phyloP scores from a whole-genome alignment of 371 early-diverging fungal species.

The Mortierella sp. region DNA sequence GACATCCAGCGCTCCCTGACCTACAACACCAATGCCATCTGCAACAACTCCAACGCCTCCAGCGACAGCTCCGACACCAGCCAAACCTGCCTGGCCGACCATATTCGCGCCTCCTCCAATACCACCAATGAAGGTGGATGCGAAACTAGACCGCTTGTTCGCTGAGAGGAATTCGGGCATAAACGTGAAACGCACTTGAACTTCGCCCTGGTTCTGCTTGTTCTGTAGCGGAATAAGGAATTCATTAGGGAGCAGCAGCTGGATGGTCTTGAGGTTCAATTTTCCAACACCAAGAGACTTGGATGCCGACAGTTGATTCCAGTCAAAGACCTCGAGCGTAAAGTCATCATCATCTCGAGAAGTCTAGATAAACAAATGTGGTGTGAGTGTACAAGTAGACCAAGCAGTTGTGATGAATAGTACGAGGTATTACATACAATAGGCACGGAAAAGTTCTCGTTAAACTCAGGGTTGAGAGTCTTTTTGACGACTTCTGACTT shows the following conservation, averaged over 20 bases:
- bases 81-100: constrained; percentile 39
- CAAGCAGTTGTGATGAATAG: not conserved
- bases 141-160: constrained; percentile 38
- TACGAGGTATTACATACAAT: constrained; percentile 63
- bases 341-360: constrained; percentile 69
- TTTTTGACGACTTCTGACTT: constrained; percentile 84
- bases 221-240: constrained; percentile 50
- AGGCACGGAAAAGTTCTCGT: constrained; percentile 77
- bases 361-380: constrained; percentile 38
- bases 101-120: constrained; percentile 35
- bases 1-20: constrained; percentile 54
- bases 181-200: constrained; percentile 45
- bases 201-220: constrained; percentile 56
- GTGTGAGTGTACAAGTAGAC: constrained; percentile 10
- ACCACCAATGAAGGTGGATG: constrained; percentile 50
- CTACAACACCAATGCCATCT: constrained; percentile 55
- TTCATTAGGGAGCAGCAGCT: constrained; percentile 44
- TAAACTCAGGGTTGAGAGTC: constrained; percentile 83
- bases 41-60: constrained; percentile 58
- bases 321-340: constrained; percentile 82
- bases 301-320: constrained; percentile 78
- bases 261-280: constrained; percentile 54
- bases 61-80: constrained; percentile 53
- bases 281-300: constrained; percentile 63
- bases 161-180: constrained; percentile 48